Percentiles rank a stretch among this genome's conserved stretches.
These are phyloP conservation scores for Climacium dendroides DNA, from an alignment of 225 moss, liverwort and hornwort genomes.

Conservation along the genomic window DNA sequence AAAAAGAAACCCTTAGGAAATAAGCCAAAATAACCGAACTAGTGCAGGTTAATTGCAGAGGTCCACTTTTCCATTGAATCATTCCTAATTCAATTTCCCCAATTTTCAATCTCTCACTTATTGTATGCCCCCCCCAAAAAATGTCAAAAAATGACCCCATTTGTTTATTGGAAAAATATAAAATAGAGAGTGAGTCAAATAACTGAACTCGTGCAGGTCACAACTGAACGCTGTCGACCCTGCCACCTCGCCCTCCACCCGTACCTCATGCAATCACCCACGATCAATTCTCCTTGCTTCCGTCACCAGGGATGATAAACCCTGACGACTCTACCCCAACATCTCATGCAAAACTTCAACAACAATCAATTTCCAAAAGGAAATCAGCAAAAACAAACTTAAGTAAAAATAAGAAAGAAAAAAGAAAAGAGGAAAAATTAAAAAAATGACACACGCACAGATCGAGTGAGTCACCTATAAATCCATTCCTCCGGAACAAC, in stretches of 20 bases:
- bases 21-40: no score
- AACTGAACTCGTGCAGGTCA: neutral
- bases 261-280: neutral
- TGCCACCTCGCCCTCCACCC: neutral
- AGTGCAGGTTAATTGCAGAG: neutral
- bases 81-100: no score
- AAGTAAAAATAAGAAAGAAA: accelerated
- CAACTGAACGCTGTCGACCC: neutral
- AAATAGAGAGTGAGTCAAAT: no score
- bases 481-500: no score
- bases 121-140: no score
- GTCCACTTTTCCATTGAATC: neutral
- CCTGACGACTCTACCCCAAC: neutral
- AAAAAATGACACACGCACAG: neutral
- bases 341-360: neutral
- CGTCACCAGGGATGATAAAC: neutral
- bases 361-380: neutral
- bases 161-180: no score
- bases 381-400: no score
- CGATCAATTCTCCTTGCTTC: neutral
- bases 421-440: neutral
- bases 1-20: no score
- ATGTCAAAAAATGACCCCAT: neutral
- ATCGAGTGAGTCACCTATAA: neutral
- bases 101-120: neutral